These are phyloP conservation scores for Wickerhamomyces silvicola DNA, from an alignment of 805 yeast species.

Conservation along the genomic window DNA sequence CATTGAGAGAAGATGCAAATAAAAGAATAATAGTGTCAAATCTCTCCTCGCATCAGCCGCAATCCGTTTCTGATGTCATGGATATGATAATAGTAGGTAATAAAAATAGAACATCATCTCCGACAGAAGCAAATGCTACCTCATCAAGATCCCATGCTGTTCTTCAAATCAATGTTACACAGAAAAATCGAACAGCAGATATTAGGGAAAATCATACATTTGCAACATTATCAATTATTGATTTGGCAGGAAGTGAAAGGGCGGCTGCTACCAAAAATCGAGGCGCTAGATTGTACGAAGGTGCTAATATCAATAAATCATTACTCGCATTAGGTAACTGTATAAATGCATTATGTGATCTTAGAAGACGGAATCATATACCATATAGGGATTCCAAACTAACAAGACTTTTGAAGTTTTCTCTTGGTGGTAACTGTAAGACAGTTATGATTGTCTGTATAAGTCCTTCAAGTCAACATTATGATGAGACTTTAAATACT, in stretches of 20 bases:
- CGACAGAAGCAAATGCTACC: constrained; percentile 87
- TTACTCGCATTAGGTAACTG: constrained; percentile 88
- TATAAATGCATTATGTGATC: constrained; percentile 83
- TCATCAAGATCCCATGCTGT: constrained; percentile 95
- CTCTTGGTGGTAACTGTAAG: constrained; percentile 90
- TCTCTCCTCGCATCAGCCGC: constrained; percentile 55
- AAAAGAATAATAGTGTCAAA: constrained; percentile 66
- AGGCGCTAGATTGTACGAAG: constrained; percentile 78
- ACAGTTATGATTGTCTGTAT: constrained; percentile 96
- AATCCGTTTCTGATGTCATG: constrained; percentile 67
- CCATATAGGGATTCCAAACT: constrained; percentile 91
- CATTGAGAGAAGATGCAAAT: constrained; percentile 66
- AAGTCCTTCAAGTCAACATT: constrained; percentile 79
- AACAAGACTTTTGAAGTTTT: constrained; percentile 79
- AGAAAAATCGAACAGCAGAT: constrained; percentile 54
- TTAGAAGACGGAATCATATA: constrained; percentile 60
- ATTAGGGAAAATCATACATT: constrained; percentile 60
- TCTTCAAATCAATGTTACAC: constrained; percentile 68
- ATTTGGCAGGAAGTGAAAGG: constrained; percentile 91
- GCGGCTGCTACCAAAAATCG: constrained; percentile 85
- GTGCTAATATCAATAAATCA: constrained; percentile 89
- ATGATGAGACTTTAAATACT: constrained; percentile 90
- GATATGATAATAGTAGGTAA: constrained; percentile 70
- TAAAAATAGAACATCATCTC: constrained; percentile 68
- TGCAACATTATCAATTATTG: constrained; percentile 83